Evolutionary conservation across 1,139 yeast genomes (phyloP).

Genomic region (Candida sp.): DNA sequence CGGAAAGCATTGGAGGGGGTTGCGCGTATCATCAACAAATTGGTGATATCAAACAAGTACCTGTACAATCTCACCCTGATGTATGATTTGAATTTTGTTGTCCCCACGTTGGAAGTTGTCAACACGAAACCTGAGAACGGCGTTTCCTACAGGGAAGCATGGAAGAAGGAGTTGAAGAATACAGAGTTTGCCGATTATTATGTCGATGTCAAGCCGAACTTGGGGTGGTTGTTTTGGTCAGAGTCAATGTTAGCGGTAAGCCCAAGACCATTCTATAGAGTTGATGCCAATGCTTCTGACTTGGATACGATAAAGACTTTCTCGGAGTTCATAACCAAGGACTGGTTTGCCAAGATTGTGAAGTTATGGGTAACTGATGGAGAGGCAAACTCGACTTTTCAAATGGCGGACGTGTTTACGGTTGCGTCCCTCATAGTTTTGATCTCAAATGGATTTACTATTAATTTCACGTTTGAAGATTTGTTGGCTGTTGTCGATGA

Average conservation of each 20-base stretch:
- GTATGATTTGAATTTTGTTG: slow-evolving; percentile 43
- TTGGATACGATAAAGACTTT: slow-evolving; percentile 42
- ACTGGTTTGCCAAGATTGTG: slow-evolving; percentile 62
- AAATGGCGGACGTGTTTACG: slow-evolving; percentile 62
- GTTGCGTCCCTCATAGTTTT: slow-evolving; percentile 50
- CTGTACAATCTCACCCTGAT: slow-evolving; percentile 54
- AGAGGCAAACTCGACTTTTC: slow-evolving; percentile 64
- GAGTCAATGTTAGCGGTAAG: slow-evolving; percentile 53
- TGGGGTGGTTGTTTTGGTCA: slow-evolving; percentile 89
- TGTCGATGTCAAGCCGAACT: slow-evolving; percentile 58
- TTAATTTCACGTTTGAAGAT: slow-evolving; percentile 41
- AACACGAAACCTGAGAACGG: slow-evolving; percentile 40
- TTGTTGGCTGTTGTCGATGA: slow-evolving; percentile 54
- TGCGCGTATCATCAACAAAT: slow-evolving; percentile 56
- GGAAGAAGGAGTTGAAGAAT: slow-evolving; percentile 59
- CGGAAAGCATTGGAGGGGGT: slow-evolving; percentile 68
- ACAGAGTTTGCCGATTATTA: slow-evolving; percentile 52
- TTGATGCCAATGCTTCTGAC: slow-evolving; percentile 45
- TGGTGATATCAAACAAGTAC: slow-evolving; percentile 55
- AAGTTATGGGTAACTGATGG: slow-evolving; percentile 66
- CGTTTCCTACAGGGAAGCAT: slow-evolving; percentile 43
- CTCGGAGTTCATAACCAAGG: slow-evolving; percentile 50
- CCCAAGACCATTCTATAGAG: slow-evolving; percentile 22
- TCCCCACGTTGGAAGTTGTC: slow-evolving; percentile 42
- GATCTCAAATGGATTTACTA: slow-evolving; percentile 44